Evolutionary conservation across 305 asterid species (phyloP).

Genomic region (Fraxinus platypoda): DNA sequence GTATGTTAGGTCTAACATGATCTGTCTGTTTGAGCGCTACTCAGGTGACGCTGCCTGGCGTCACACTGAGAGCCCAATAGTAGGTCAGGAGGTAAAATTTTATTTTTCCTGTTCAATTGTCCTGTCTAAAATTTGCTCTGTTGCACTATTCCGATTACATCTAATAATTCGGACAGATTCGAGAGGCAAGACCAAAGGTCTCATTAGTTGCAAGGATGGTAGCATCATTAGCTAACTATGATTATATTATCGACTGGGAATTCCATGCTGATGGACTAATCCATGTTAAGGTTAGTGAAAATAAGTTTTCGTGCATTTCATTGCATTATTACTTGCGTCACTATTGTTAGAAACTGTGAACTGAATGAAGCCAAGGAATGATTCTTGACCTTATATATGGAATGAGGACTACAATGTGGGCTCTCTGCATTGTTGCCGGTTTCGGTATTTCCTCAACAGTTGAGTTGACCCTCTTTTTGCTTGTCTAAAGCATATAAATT

Average conservation of each 20-base stretch:
- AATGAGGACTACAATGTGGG: background rate
- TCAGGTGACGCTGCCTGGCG: conserved; percentile 71
- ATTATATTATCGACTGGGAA: conserved; percentile 74
- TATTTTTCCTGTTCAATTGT: background rate
- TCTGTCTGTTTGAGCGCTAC: conserved; percentile 69
- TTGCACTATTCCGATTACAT: background rate
- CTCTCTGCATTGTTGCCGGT: background rate
- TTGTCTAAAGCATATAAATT: background rate
- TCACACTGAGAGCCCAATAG: conserved; percentile 53
- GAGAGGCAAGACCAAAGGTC: conserved; percentile 71
- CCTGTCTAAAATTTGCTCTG: background rate
- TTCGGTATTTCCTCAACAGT: background rate
- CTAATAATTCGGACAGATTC: conserved; percentile 27
- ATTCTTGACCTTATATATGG: background rate
- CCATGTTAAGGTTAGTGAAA: conserved; percentile 48
- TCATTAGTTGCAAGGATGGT: conserved; percentile 57
- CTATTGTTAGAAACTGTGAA: background rate
- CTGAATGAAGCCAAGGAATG: background rate
- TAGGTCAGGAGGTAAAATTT: conserved; percentile 36
- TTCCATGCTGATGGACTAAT: conserved; percentile 73
- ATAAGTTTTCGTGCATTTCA: background rate
- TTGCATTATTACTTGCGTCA: background rate
- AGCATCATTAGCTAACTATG: conserved; percentile 69
- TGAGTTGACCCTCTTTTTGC: background rate
- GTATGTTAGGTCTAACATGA: conserved; percentile 48